Base-by-base conservation (phyloP, 2,329 filamentous ascomycete genomes). In the Aspergillus arachidicola region DNA sequence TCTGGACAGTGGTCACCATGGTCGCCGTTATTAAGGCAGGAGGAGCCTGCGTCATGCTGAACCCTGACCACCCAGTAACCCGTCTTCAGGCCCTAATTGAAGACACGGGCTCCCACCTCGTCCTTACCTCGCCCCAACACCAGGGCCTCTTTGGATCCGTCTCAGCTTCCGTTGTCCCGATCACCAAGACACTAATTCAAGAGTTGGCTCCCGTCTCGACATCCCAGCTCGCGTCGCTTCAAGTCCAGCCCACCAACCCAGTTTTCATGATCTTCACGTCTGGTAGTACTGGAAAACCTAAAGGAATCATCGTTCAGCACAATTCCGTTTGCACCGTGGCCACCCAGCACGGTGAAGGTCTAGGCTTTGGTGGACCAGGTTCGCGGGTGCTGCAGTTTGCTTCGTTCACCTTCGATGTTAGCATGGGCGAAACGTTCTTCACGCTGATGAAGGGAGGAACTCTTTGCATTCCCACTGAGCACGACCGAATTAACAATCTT, bases 261-360 rank as follows among this genome's bases (percentile, higher is more conserved):
- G 59, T 30, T 4, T 89, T 85, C 69, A 79, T 86, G 5, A 79
- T 89, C 6, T 85, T 87, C 64, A 82, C 81, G 2, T 81, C 82
- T 3, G 82, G 83, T 0, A 82, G 82, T 1, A 81, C 83, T 1
- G 81, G 80, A 55, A 79, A 78, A 43, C 82, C 84, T 0, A 84
- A 84, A 61, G 86, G 86, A 4, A 81, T 87, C 21, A 83, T 86
- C 41, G 85, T 87, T 62, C 84, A 82, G 3, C 87, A 89, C 65
- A 75, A 76, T 0, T 81, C 85, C 0, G 76, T 87, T 1, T 82
- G 84, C 1, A 84, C 84, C 0, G 46, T 50, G 26, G 78, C 80
- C 0, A 81, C 83, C 54, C 66, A 57, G 36, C 32, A 79, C 2
- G 78, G 79, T 0, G 83, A 86, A 64, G 83, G 80, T 0, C 28